Conservation (phyloP, 2,329 filamentous ascomycete genomes). For the Fonsecaea pugnacius region DNA sequence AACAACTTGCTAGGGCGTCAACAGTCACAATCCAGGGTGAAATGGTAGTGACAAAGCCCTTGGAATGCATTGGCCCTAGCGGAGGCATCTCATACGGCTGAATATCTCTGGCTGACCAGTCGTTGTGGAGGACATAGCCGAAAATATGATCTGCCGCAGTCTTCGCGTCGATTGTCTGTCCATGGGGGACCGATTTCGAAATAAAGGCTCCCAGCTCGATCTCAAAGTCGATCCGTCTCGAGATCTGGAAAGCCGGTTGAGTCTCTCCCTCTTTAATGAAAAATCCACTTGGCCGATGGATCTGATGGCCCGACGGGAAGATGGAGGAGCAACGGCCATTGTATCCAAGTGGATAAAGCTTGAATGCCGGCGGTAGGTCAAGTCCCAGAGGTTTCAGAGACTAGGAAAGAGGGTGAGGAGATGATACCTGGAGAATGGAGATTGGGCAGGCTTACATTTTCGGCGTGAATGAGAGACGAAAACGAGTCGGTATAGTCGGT, state of each 20-base stretch:
- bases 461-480: constrained; percentile 17
- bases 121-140: constrained; percentile 79
- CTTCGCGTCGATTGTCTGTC: constrained; percentile 63
- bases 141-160: constrained; percentile 73
- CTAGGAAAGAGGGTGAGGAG: neutral
- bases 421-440: neutral
- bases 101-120: constrained; percentile 59
- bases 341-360: constrained; percentile 16
- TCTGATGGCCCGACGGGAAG: neutral
- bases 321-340: constrained; percentile 17
- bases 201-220: constrained; percentile 78
- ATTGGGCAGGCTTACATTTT: constrained; percentile 8
- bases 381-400: constrained; percentile 15
- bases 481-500: constrained; percentile 24
- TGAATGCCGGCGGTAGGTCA: constrained; percentile 13
- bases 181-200: constrained; percentile 65
- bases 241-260: constrained; percentile 57
- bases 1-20: constrained; percentile 53
- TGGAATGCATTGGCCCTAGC: constrained; percentile 65
- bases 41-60: constrained; percentile 64
- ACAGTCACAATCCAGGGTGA: constrained; percentile 66
- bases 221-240: constrained; percentile 73
- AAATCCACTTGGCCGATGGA: constrained; percentile 15
- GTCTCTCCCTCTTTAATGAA: constrained; percentile 41
- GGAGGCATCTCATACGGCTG: constrained; percentile 43